Base-by-base conservation (phyloP, 371 early-diverging fungal species). In the Batkoa obscura region DNA sequence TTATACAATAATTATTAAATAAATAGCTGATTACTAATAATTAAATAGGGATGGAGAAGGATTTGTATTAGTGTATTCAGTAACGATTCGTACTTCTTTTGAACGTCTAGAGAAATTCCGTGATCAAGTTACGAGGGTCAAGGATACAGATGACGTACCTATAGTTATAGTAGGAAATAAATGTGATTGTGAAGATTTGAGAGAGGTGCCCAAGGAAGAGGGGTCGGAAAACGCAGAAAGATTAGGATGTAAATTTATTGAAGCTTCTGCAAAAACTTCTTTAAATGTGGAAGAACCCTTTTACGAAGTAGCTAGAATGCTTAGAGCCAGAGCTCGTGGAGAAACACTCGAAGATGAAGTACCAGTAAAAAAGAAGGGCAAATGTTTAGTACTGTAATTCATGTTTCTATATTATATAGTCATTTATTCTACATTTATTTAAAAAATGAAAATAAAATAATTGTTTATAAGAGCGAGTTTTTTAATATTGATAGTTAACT, bases 41-140 rank as follows among this genome's bases (percentile, higher is more conserved):
- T 30, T 32, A 51, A 59, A 43, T 64, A 70, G 81, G 50, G 87
- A 86, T 64, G 90, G 90, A 50, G 88, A 90, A 67, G 90, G 86
- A 3, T 90, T 90, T 67, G 56, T 90, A 47, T 69, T 87, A 12
- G 88, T 87, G 17, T 90, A 88, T 64, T 84, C 86, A n/a, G 88
- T 88, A 58, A 83, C 87, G 15, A 72, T 83, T 52, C 73, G 84
- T 48, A 69, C 71, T 32, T 72, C 83, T 13, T 83, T 82, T 59
- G 78, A 80, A 59, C 70, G 76, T 8, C 71, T 82, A 43, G 68
- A 70, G 57, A 62, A 68, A 50, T 79, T 83, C 66, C 60, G 66
- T 33, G 69, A 78, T 48, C 83, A 82, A 67, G 78, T 82, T 49
- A 61, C 62, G 43, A 70, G 79, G 38, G 82, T 81, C 8, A 82